Percentiles rank a stretch among this genome's conserved stretches.
phyloP scores from a whole-genome alignment of 495 filamentous ascomycete genomes.

The Cercophora scortea region DNA sequence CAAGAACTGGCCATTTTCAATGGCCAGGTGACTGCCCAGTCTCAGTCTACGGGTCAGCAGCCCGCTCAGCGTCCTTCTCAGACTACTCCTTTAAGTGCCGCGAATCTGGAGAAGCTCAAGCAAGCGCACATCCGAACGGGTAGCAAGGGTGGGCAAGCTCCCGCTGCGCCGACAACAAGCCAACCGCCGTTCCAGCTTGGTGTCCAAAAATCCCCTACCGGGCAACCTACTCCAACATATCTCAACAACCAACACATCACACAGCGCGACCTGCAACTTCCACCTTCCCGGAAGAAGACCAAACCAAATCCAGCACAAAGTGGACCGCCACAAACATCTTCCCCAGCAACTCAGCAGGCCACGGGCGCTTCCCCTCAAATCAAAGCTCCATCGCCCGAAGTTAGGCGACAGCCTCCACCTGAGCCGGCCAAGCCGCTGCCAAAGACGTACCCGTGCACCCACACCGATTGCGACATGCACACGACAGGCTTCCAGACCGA shows the following conservation, averaged over 20 bases:
- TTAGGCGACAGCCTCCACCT: constrained; percentile 34
- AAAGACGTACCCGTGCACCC: constrained; percentile 34
- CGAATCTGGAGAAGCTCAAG: constrained; percentile 57
- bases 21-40: background rate
- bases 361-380: constrained; percentile 41
- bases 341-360: constrained; percentile 16
- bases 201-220: constrained; percentile 62
- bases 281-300: constrained; percentile 44
- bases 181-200: constrained; percentile 62
- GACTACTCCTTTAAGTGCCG: constrained; percentile 51
- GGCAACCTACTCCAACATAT: constrained; percentile 48
- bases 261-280: constrained; percentile 43
- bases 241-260: constrained; percentile 36
- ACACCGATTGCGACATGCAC: constrained; percentile 37
- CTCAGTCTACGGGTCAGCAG: constrained; percentile 12
- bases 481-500: constrained; percentile 45
- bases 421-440: constrained; percentile 24
- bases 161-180: constrained; percentile 55
- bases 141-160: constrained; percentile 39
- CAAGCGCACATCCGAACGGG: constrained; percentile 37
- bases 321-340: constrained; percentile 17
- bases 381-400: constrained; percentile 37
- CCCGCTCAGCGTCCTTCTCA: constrained; percentile 19
- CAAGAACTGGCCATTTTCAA: background rate
- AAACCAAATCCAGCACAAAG: constrained; percentile 21